Evolutionary conservation across 495 filamentous ascomycete species (phyloP), one percentile per base, ranked within the genome.

Genomic region (Aspergillus ellipticus): DNA sequence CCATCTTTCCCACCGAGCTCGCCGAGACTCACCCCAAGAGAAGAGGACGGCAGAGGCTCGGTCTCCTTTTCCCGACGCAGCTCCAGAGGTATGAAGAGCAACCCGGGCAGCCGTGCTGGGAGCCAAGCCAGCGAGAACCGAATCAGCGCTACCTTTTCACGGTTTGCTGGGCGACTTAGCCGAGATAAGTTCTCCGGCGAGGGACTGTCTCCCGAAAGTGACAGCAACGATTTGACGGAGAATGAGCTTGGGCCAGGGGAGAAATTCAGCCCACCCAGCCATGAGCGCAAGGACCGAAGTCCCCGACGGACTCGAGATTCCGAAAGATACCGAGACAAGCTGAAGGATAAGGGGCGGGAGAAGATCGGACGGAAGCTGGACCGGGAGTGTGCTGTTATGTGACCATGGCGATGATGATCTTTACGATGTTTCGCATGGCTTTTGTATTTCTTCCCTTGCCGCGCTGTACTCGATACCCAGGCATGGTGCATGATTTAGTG

Each of bases 61-160:
- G 81, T 58, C 60, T 68, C 64, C 0, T 70, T 82, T 24, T 85
- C 84, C 28, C 77, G 86, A 6, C 81, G 84, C 7, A 79, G 80
- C 8, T 85, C 85, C 13, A 82, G 79, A 43, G 75, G 80, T 31
- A 77, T 67, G 42, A 80, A 76, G 57, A 72, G 78, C 41, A 74
- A 73, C 7, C 80, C 71, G 48, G 86, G 80, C 59, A 89, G 87
- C 59, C 82, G 88, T 53, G 82, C 88, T 3, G 79, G 73, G 19
- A 89, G 86, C 59, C 84, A 88, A 56, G 73, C 77, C 6, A 85
- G 86, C 20, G 88, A 92, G 47, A 84, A 77, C 37, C 71, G 87
- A 49, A 77, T 89, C 24, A 85, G 85, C 60, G 59, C 79, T n/a
- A 85, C 85, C 1, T 81, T 92, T 39, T 81, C 84, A 16, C 80